A percentile compares a stretch with the other conserved stretches of the same genome.
phyloP scores from a whole-genome alignment of 164 flowering plant species.

The Paratinospora sagittata region DNA sequence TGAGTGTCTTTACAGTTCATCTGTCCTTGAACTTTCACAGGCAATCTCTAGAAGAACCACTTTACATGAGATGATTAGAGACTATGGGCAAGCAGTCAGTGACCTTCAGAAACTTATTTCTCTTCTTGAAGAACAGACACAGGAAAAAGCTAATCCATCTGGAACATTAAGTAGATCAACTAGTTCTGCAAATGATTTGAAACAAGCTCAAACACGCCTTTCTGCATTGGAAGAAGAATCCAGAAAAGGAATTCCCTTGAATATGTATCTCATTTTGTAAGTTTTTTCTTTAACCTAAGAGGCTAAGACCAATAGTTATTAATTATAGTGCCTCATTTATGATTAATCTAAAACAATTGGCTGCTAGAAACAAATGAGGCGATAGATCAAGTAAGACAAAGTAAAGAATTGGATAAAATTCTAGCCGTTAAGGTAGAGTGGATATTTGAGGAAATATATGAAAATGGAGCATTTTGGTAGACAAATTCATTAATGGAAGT shows the following conservation, averaged over 20 bases:
- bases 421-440: neutral
- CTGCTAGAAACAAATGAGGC: too few species aligned
- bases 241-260: slow-evolving; percentile 54
- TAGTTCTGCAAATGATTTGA: slow-evolving; percentile 39
- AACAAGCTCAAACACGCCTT: slow-evolving; percentile 46
- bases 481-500: neutral
- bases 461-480: neutral
- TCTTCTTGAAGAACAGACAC: slow-evolving; percentile 48
- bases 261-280: slow-evolving; percentile 83
- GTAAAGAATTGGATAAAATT: too few species aligned
- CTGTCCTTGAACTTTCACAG: slow-evolving; percentile 33
- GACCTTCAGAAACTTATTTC: slow-evolving; percentile 60
- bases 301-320: neutral
- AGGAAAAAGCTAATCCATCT: slow-evolving; percentile 29
- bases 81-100: slow-evolving; percentile 68
- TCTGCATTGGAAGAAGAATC: slow-evolving; percentile 57
- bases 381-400: too few species aligned
- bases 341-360: too few species aligned
- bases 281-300: slow-evolving; percentile 21
- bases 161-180: slow-evolving; percentile 27
- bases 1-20: neutral
- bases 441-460: neutral
- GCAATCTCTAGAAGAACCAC: slow-evolving; percentile 90
- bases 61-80: slow-evolving; percentile 82
- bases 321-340: neutral